Conservation (phyloP, 352 stramenopile genomes). For the Phytophthora boehmeriae region DNA sequence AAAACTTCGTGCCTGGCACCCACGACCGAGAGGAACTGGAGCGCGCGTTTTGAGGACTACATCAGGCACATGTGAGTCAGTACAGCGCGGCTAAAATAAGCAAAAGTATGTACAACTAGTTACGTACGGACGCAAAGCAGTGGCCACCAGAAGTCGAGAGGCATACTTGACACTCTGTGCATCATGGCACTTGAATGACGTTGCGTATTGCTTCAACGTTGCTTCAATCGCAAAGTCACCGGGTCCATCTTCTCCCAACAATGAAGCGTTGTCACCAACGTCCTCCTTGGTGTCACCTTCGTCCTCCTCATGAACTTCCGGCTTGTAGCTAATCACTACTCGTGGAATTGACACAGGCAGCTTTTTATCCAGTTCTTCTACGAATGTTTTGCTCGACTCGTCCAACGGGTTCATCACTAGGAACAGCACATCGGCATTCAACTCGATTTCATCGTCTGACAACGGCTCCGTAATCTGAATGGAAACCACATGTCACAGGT, state of each 20-base stretch:
- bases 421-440: slow-evolving; percentile 74
- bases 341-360: slow-evolving; percentile 58
- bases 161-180: slow-evolving; percentile 40
- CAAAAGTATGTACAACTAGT: slow-evolving; percentile 2
- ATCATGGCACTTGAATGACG: slow-evolving; percentile 50
- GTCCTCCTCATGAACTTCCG: slow-evolving; percentile 22
- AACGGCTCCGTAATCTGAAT: slow-evolving; percentile 69
- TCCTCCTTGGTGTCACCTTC: slow-evolving; percentile 15
- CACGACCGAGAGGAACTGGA: slow-evolving; percentile 43
- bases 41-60: slow-evolving; percentile 57
- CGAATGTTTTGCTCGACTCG: slow-evolving; percentile 43
- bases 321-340: slow-evolving; percentile 65
- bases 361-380: slow-evolving; percentile 62
- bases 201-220: slow-evolving; percentile 54
- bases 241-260: slow-evolving; percentile 20
- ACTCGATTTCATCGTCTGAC: slow-evolving; percentile 66
- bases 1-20: slow-evolving; percentile 16
- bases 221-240: slow-evolving; percentile 55
- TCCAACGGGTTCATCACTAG: slow-evolving; percentile 70
- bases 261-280: slow-evolving; percentile 16
- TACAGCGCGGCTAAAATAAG: neutral
- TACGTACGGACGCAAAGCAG: slow-evolving; percentile 62
- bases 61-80: slow-evolving; percentile 4
- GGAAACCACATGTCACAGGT: slow-evolving; percentile 2
- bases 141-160: slow-evolving; percentile 46